Evolutionary conservation across 2,329 filamentous ascomycete genomes (phyloP).

Genomic region (Gaeumannomyces tritici): DNA sequence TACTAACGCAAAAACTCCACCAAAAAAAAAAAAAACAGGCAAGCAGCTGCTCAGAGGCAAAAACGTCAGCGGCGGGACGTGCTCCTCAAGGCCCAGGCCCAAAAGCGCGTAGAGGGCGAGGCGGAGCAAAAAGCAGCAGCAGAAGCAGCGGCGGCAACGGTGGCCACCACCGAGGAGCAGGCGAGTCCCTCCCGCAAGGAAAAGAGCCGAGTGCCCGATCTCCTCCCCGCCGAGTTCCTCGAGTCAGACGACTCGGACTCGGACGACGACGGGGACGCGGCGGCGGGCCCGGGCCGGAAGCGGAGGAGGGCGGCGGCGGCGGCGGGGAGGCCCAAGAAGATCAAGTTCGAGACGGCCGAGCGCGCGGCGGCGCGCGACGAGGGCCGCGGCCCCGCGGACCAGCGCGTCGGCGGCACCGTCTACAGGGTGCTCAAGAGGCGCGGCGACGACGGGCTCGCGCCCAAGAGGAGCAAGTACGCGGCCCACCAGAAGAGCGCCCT

Average conservation of each 20-base stretch:
- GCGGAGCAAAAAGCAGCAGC: conserved; percentile 13
- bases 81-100: conserved; percentile 45
- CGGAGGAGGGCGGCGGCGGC: conserved; percentile 8
- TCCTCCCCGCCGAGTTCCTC: conserved; percentile 44
- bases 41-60: conserved; percentile 39
- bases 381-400: conserved; percentile 23
- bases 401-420: conserved; percentile 41
- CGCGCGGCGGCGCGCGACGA: conserved; percentile 10
- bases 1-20: too few relatives aligned
- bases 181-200: conserved; percentile 6
- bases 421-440: conserved; percentile 38
- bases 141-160: conserved; percentile 10
- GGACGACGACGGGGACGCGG: conserved; percentile 19
- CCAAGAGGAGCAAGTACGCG: conserved; percentile 33
- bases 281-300: conserved; percentile 6
- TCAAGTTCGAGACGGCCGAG: conserved; percentile 32
- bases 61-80: conserved; percentile 47
- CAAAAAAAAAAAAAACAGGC: conserved; percentile 24
- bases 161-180: conserved; percentile 15
- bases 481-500: conserved; percentile 32
- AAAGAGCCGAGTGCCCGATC: conserved; percentile 23
- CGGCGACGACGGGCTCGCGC: conserved; percentile 37
- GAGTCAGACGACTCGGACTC: conserved; percentile 37
- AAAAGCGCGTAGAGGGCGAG: conserved; percentile 24
- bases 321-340: conserved; percentile 26